Evolutionary conservation across 768 basidiomycete species (phyloP).

Genomic region (Phylloporus scabripes): DNA sequence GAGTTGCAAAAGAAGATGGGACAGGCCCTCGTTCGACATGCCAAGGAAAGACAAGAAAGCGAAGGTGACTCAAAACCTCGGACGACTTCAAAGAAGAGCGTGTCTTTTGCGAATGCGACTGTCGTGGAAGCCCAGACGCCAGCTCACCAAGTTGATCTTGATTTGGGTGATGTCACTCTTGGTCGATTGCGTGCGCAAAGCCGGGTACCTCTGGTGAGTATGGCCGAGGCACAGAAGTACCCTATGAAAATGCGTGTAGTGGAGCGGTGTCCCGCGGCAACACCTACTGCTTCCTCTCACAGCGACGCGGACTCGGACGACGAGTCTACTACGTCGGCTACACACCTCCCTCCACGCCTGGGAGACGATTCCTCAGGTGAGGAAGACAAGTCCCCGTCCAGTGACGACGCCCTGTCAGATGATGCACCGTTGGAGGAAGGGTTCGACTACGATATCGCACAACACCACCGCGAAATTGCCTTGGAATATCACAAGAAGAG

Average conservation of each 20-base stretch:
- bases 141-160: conserved; percentile 31
- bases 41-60: conserved; percentile 32
- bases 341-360: conserved; percentile 29
- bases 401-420: conserved; percentile 26
- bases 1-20: conserved; percentile 79
- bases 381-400: conserved; percentile 15
- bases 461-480: conserved; percentile 70
- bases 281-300: conserved; percentile 7
- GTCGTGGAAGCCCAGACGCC: conserved; percentile 13
- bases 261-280: conserved; percentile 47
- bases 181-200: conserved; percentile 41
- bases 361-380: conserved; percentile 23
- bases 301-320: conserved; percentile 58
- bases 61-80: conserved; percentile 28
- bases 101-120: conserved; percentile 53
- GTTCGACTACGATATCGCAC: conserved; percentile 55
- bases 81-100: conserved; percentile 49
- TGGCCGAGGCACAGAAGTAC: conserved; percentile 29
- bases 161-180: conserved; percentile 54
- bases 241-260: conserved; percentile 69
- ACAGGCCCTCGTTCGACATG: conserved; percentile 49
- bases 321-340: conserved; percentile 45
- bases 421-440: conserved; percentile 46
- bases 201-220: conserved; percentile 32
- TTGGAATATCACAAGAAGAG: conserved; percentile 66